Evolutionary conservation across 768 basidiomycete species (phyloP).

Genomic region (Candolleomyces efflorescens): DNA sequence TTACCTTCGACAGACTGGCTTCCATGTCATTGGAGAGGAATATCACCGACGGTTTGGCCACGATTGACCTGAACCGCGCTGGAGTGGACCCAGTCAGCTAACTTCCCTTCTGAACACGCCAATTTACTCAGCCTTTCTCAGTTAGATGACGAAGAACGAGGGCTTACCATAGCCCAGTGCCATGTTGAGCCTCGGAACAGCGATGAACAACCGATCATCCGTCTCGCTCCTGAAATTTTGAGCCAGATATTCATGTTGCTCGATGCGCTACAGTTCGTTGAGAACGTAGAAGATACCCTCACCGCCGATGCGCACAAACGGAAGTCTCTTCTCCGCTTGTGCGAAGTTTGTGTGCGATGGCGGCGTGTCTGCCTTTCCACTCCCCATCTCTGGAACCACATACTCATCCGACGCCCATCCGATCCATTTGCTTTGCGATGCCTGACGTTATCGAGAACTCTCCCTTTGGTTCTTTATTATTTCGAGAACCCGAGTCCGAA

Average conservation of each 20-base stretch:
- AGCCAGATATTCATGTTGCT: constrained; percentile 8
- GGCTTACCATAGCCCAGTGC: constrained; percentile 5
- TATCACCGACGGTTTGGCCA: too few relatives aligned
- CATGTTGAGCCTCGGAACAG: constrained; percentile 3
- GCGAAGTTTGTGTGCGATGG: constrained; percentile 9
- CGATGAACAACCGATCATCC: background rate
- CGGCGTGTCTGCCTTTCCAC: constrained; percentile 7
- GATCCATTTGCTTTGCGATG: background rate
- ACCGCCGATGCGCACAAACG: background rate
- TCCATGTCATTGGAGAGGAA: too few relatives aligned
- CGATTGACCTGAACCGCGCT: too few relatives aligned
- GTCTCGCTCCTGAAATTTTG: constrained; percentile 7
- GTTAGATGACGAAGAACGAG: background rate
- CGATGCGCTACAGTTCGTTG: background rate
- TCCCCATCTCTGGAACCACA: constrained; percentile 7
- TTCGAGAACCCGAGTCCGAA: background rate
- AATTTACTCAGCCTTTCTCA: background rate
- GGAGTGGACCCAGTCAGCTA: too few relatives aligned
- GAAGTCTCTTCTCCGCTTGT: constrained; percentile 2
- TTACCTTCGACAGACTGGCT: too few relatives aligned
- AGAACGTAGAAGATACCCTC: background rate
- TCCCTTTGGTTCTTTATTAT: background rate
- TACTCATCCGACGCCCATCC: background rate
- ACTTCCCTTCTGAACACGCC: too few relatives aligned
- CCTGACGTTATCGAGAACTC: constrained; percentile 12